Percentiles rank a stretch among this genome's conserved stretches.
Conservation (phyloP, 768 basidiomycete species). For the Panellus pusillus region DNA sequence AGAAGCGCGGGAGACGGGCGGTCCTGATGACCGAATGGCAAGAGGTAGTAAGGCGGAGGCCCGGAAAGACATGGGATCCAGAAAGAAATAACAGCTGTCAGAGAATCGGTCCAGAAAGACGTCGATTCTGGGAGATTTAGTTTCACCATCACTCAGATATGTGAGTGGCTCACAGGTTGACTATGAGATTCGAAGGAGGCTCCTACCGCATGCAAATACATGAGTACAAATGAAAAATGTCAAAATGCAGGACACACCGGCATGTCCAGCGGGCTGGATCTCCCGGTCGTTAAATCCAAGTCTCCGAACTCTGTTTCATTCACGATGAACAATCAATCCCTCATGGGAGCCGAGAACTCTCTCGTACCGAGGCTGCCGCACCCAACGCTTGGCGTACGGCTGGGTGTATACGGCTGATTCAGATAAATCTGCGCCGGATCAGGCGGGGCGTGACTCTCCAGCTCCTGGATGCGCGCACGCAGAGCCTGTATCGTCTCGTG, state of each 20-base stretch:
- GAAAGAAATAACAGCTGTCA: constrained; percentile 3
- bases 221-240: not conserved
- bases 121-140: not conserved
- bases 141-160: not conserved
- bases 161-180: not conserved
- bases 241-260: not conserved
- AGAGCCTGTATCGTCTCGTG: not conserved
- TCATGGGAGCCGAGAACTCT: not conserved
- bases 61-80: not conserved
- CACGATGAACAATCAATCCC: not conserved
- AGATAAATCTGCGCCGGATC: not conserved
- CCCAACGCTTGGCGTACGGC: no score
- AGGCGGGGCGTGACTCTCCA: not conserved
- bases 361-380: no score
- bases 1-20: constrained; percentile 6
- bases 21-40: constrained; percentile 2
- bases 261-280: not conserved
- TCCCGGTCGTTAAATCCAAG: no score
- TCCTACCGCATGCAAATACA: not conserved
- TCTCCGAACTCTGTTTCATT: no score
- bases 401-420: not conserved
- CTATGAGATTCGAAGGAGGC: not conserved
- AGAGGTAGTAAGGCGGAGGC: not conserved
- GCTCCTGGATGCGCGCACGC: not conserved
- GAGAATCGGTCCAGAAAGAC: constrained; percentile 4